Evolutionary conservation across 768 basidiomycete genomes (phyloP), one percentile per base, ranked within the genome.

Genomic region (button mushroom (Agaricus bisporus)): DNA sequence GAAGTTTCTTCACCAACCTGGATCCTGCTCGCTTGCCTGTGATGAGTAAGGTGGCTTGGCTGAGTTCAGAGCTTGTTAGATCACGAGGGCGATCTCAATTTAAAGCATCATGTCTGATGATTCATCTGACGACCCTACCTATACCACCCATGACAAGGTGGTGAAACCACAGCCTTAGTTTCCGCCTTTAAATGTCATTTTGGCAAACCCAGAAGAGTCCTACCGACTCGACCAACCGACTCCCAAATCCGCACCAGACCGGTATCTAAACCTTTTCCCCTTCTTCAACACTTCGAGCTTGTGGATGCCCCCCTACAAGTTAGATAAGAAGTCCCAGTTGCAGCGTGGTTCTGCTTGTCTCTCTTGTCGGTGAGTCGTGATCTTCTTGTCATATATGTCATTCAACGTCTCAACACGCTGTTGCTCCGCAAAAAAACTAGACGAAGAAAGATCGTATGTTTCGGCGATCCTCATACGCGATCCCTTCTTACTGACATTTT

Each of bases 281-380:
- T 36, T n/a, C 39, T n/a, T n/a, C n/a, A n/a, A 29, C 47, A 22
- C 38, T 47, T 39, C n/a, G 42, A 25, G 28, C 37, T 25, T 54
- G 52, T 47, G 52, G 22, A 54, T 54, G 52, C 52, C 52, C 45
- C 44, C 52, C 15, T 45, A 54, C 5, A 54, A 44, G 37, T 44
- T 47, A 38, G 52, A 54, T 41, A 54, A 54, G 36, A 54, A 54
- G 45, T 54, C 51, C 15, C 51, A 52, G 38, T 62, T 76, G 42
- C 69, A 70, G 56, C 65, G 75, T 47, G 75, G 74, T 41, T 66
- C 71, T 37, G 75, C 75, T 18, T 75, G 74, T 63, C 64, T 76
- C 15, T 70, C 71, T 26, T 75, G 74, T 62, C 64, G 75, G 74
- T 76, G 57, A 59, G 73, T 61, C 43, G n/a, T 45, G 39, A 32